Base-by-base conservation (phyloP, 129 eudicot species). In the Apium graveolens region DNA sequence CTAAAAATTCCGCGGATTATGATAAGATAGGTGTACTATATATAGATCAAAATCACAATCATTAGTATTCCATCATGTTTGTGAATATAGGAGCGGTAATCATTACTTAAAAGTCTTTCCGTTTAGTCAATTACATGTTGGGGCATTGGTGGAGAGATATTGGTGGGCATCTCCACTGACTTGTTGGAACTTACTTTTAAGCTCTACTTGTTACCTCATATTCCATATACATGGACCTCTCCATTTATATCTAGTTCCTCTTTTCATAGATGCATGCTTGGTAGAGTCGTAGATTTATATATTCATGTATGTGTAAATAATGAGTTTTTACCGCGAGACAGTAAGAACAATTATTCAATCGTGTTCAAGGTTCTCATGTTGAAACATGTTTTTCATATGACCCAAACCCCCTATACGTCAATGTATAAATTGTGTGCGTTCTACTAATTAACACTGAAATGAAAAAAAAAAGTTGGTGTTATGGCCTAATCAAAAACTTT, bases 131-230 rank as follows among this genome's bases (percentile, higher is more conserved):
- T 10, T 29, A 29, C 70, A 3, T 63, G 70, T 11, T 63, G 0
- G 0, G 32, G 70, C 38, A 29, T 63, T 26, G 37, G 70, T 29
- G 70, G 71, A 31, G 32, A 65, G 71, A 65, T 27, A 4, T 12
- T 65, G 71, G 71, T 65, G 39, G 71, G 71, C 37, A 14, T 65
- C 39, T 65, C 39, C 71, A 29, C 71, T 65, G 71, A 31, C 66
- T 57, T 65, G 5, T 13, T 65, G 71, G 39, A 12, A 26, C 2
- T 20, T 29, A 29, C 70, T 63, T 63, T 63, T 63, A 17, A 63
- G 37, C 70, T 63, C 37, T 26, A 13, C 70, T 27, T 63, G 38
- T 29, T 27, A 63, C 38, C 70, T 41, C 44, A 41, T 41, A 41
- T 41, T 41, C 44, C 44, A 41, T 41, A 6, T 41, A 7, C 44